Base-by-base conservation (phyloP, 1,284 basidiomycete species). In the Paramarasmius palmivorus region DNA sequence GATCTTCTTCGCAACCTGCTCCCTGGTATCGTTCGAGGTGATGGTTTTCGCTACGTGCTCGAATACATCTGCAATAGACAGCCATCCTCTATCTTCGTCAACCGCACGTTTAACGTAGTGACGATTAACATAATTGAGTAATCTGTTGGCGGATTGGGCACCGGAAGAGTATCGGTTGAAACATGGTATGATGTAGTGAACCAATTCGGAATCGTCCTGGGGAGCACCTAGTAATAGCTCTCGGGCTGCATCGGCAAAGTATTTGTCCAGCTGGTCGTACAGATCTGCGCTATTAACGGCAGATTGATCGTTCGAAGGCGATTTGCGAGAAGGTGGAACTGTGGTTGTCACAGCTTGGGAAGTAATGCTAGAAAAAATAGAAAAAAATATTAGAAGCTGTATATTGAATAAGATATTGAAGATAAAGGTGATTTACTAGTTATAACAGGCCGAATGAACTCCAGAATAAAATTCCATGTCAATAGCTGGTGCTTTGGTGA, bases 11-110 rank as follows among this genome's bases (percentile, higher is more conserved):
- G 82, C 70, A 52, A 88, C 74, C 62, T 79, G 76, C 65, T 84
- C 82, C 32, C 81, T 77, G 17, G 79, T 76, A 59, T 81, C 79
- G 46, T 78, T 77, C 36, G 74, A 67, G 49, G 74, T 73, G 50
- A 81, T 73, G 17, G 73, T 75, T 57, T 78, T 81, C 49, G 81
- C 78, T 48, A 86, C 78, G n/a, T 79, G 77, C 63, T 85, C 79
- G 53, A 88, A 68, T 6, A 87, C 77, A 64, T 90, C 86, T 44
- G 73, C 73, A 41, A 89, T 70, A 26, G 84, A 78, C 42, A 90
- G 73, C 88, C 88, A 90, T 34, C 88, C 87, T 57, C 75, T 80
- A 67, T 89, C 88, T 68, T 90, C 87, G 66, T 90, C 87, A 7
- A 86, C 74, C 41, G 84, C 84, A 22, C 86, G 83, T 65, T 85